Evolutionary conservation across 1,284 basidiomycete genomes (phyloP), one percentile per base, ranked within the genome.

Genomic region (Moesziomyces parantarcticus): DNA sequence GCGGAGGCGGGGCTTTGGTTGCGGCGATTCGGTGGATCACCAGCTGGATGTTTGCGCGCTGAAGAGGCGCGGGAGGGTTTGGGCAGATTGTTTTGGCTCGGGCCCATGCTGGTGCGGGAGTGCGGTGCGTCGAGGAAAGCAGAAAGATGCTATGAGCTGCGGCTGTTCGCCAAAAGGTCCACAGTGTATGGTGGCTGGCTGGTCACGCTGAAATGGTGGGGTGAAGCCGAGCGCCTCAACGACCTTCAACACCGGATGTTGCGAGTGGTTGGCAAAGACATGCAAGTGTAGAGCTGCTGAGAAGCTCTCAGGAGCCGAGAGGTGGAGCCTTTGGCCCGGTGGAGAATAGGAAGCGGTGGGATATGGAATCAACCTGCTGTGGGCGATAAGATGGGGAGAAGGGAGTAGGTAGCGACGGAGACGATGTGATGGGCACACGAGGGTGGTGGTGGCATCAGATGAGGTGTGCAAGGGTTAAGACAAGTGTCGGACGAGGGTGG

Each of bases 21-120:
- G 50, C 43, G 58, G 14, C 64, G 64, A 51, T 67, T 58, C 22
- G 54, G 8, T 9, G 8, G 36, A n/a, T 67, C 64, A 20, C 16
- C 52, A 11, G 25, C 20, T n/a, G 51, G 43, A 1, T 40, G 32
- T 50, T 56, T 59, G 44, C 62, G 56, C 29, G 57, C 20, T 10
- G 56, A 25, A 44, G 55, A 48, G 44, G 46, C 55, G 21, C 64
- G 58, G 29, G 50, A 57, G 50, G 54, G 50, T 8, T 55, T 55
- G 22, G 61, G 58, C 21, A 55, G 58, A 26, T 57, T 58, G 22
- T 50, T 47, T 32, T 54, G 18, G 21, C 54, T 67, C 26, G 49
- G 42, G 23, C 54, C 39, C 64, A 67, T 67, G 58, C 20, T 52
- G 21, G 21, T 8, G 18, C 10, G 32, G 14, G 34, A 36, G 6